Base-by-base conservation (phyloP, 2,329 filamentous ascomycete species). In the Penicillium sp. region DNA sequence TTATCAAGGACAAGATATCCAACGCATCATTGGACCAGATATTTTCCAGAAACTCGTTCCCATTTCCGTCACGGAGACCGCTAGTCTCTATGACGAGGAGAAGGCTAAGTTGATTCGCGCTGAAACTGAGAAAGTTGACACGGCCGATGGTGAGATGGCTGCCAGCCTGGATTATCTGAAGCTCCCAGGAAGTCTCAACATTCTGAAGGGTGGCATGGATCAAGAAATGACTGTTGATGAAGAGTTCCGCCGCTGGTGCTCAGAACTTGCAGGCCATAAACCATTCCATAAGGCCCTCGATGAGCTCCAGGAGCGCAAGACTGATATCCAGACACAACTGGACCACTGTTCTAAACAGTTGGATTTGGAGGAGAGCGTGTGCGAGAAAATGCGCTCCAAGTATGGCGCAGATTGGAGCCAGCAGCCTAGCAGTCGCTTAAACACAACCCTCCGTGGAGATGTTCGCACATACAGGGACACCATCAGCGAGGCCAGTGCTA, bases 351-450 rank as follows among this genome's bases (percentile, higher is more conserved):
- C 89, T 59, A 96, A 96, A 75, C 91, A 96, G 72, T 81, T 99
- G 45, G 95, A 99, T 69, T 93, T 95, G 88, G 95, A 99, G 77
- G 96, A 98, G 79, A 96, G 92, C 59, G 92, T 98, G 0, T 99
- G 95, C 76, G 95, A 99, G 77, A 99, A 98, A 83, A 99, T 99
- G 95, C 88, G 95, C 51, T 96, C 93, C 13, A 99, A 99, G 76
- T 98, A 98, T 75, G 93, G 94, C 59, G 86, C 85, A 30, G 94
- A 98, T 58, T 99, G 95, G 95, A 97, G 92, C 19, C 95, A 99
- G 72, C 95, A 99, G 73, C 95, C 95, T 12, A 98, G 94, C 75
- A 92, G 91, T 35, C 86, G 92, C 60, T 84, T 99, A 44, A 99
- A 94, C 1, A 89, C 91, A 4, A 98, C 94, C 0, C 80, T 99